Percentiles rank a stretch among this genome's conserved stretches.
Evolutionary conservation across 1,139 yeast species (phyloP).

Genomic region (Suhomyces anneliseae): DNA sequence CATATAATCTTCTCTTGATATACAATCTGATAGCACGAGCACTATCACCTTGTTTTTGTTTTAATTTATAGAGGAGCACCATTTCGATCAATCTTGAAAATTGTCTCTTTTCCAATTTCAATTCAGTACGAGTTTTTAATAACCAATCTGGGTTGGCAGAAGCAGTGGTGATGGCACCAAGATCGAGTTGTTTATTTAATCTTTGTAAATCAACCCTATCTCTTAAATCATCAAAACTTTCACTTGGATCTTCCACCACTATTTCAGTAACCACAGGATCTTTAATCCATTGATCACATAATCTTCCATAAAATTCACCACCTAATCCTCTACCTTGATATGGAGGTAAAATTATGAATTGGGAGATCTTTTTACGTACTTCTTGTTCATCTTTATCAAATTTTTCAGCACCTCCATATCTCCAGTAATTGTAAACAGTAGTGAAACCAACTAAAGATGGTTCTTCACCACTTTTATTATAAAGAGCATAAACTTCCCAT

Average conservation of each 20-base stretch:
- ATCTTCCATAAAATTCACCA: constrained; percentile 55
- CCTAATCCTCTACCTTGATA: constrained; percentile 76
- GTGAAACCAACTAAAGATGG: constrained; percentile 69
- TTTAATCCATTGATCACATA: constrained; percentile 55
- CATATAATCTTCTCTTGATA: constrained; percentile 71
- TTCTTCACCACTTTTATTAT: constrained; percentile 44
- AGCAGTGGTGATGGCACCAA: constrained; percentile 21
- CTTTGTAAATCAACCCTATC: constrained; percentile 76
- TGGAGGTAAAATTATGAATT: constrained; percentile 81
- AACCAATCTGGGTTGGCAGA: constrained; percentile 46
- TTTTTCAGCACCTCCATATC: constrained; percentile 55
- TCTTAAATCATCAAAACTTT: constrained; percentile 85
- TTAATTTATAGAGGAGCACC: constrained; percentile 54
- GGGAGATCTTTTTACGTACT: constrained; percentile 78
- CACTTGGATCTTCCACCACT: constrained; percentile 95
- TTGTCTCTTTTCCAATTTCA: constrained; percentile 77
- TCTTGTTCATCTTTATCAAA: constrained; percentile 54
- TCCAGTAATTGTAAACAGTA: constrained; percentile 85
- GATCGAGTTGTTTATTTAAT: constrained; percentile 31
- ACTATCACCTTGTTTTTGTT: constrained; percentile 27
- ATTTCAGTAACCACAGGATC: constrained; percentile 64
- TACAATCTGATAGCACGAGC: constrained; percentile 51
- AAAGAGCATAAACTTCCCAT: constrained; percentile 66
- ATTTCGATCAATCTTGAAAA: constrained; percentile 76
- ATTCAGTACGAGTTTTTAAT: constrained; percentile 29